Evolutionary conservation across 2,329 filamentous ascomycete genomes (phyloP), one percentile per base, ranked within the genome.

Genomic region (Cucurbitaria berberidis): DNA sequence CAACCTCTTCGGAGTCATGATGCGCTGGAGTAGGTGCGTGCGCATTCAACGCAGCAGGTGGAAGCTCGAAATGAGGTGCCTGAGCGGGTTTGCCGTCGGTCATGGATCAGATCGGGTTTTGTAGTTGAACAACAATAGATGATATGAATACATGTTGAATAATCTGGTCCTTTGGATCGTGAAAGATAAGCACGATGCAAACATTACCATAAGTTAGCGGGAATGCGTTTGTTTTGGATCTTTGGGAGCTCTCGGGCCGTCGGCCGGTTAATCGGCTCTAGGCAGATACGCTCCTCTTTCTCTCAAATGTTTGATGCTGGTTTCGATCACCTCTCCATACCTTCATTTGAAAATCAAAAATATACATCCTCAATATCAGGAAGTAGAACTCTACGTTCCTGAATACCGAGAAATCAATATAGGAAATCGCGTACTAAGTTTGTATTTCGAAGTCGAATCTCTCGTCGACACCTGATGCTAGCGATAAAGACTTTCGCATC

Each of bases 371-470:
- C n/a, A n/a, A n/a, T n/a, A n/a, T n/a, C n/a, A n/a, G n/a, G n/a
- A n/a, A n/a, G n/a, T n/a, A n/a, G n/a, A n/a, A n/a, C n/a, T n/a
- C n/a, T n/a, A n/a, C n/a, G n/a, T n/a, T n/a, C n/a, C n/a, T n/a
- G n/a, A n/a, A n/a, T n/a, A n/a, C n/a, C n/a, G n/a, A n/a, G n/a
- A n/a, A n/a, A n/a, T n/a, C n/a, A n/a, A n/a, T n/a, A n/a, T n/a
- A n/a, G n/a, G n/a, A n/a, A n/a, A n/a, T n/a, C n/a, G n/a, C n/a
- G n/a, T n/a, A n/a, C n/a, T 67, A 66, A 0, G 53, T 63, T 40
- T 66, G 63, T 24, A 52, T 51, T 35, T 52, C 56, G 49, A 66
- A 64, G 32, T 66, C 60, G 36, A 65, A 66, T 7, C n/a, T n/a
- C n/a, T n/a, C n/a, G n/a, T n/a, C n/a, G n/a, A n/a, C n/a, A n/a